Percentiles rank a stretch among this genome's conserved stretches.
Evolutionary conservation across 352 stramenopile genomes (phyloP).

Genomic region (Globisporangium takayamanum): DNA sequence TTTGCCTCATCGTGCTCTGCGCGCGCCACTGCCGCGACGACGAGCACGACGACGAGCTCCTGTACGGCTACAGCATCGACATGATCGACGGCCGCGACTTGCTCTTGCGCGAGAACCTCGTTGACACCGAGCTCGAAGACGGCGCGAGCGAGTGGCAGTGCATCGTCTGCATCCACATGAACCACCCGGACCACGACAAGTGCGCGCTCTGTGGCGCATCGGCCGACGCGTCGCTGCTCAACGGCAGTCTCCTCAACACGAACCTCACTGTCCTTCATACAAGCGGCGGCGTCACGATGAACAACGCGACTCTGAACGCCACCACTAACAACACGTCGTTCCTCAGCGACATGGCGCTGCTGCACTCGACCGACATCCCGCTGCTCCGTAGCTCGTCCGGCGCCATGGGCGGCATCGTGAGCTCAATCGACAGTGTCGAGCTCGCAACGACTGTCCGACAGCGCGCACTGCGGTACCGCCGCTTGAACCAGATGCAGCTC

Average conservation of each 20-base stretch:
- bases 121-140: constrained; percentile 56
- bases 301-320: background rate
- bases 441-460: constrained; percentile 35
- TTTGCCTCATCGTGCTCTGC: constrained; percentile 39
- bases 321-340: constrained; percentile 13
- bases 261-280: constrained; percentile 19
- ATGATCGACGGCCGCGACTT: constrained; percentile 40
- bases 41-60: constrained; percentile 26
- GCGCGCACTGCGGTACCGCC: constrained; percentile 47
- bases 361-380: constrained; percentile 17
- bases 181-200: constrained; percentile 54
- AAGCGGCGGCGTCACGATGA: constrained; percentile 4
- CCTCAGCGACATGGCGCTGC: constrained; percentile 9
- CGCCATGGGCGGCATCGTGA: background rate
- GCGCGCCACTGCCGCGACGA: constrained; percentile 27
- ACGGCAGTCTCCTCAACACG: constrained; percentile 26
- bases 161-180: constrained; percentile 67
- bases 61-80: constrained; percentile 39
- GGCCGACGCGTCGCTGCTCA: constrained; percentile 42
- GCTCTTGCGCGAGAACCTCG: constrained; percentile 58
- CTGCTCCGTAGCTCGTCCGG: constrained; percentile 16
- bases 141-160: constrained; percentile 66
- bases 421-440: constrained; percentile 22
- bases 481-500: constrained; percentile 62
- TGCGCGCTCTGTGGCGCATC: constrained; percentile 63